phyloP scores from a whole-genome alignment of 495 filamentous ascomycete species.

The Pseudevernia furfuracea region DNA sequence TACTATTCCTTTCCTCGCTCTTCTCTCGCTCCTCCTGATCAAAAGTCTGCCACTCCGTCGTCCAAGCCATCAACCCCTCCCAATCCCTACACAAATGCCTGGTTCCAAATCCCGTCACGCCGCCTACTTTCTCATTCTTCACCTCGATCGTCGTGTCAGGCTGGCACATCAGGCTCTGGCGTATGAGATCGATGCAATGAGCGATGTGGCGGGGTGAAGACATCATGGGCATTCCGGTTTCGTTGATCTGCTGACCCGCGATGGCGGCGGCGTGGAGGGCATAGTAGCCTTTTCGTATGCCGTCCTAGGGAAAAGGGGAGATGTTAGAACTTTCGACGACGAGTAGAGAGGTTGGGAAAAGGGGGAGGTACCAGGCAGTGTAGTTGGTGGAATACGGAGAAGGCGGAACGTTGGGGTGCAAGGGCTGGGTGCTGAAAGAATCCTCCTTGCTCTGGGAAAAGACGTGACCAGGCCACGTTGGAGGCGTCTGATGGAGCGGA shows the following conservation, averaged over 20 bases:
- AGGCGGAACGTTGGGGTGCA: conserved; percentile 20
- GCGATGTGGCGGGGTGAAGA: conserved; percentile 21
- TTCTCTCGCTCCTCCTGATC: background rate
- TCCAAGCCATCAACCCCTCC: conserved; percentile 15
- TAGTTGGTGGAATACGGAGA: conserved; percentile 26
- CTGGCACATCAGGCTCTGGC: conserved; percentile 26
- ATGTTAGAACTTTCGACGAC: background rate
- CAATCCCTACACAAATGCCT: conserved; percentile 21
- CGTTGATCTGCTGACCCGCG: too few species aligned
- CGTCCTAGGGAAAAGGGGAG: conserved; percentile 1
- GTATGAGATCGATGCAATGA: conserved; percentile 25
- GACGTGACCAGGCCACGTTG: conserved; percentile 14
- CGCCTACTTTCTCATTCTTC: conserved; percentile 15
- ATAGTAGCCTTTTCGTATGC: background rate
- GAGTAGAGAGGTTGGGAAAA: background rate
- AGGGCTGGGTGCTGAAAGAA: conserved; percentile 22
- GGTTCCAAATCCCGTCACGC: conserved; percentile 23
- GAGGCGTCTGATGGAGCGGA: conserved; percentile 13
- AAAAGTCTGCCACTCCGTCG: conserved; percentile 9
- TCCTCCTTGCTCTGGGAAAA: conserved; percentile 23
- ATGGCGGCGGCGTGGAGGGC: background rate
- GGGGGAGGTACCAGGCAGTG: conserved; percentile 20
- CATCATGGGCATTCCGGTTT: too few species aligned
- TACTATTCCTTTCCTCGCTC: too few species aligned
- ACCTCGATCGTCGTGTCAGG: conserved; percentile 24